Conservation (phyloP, 164 flowering plant genomes). For the Tetracentron sinense region DNA sequence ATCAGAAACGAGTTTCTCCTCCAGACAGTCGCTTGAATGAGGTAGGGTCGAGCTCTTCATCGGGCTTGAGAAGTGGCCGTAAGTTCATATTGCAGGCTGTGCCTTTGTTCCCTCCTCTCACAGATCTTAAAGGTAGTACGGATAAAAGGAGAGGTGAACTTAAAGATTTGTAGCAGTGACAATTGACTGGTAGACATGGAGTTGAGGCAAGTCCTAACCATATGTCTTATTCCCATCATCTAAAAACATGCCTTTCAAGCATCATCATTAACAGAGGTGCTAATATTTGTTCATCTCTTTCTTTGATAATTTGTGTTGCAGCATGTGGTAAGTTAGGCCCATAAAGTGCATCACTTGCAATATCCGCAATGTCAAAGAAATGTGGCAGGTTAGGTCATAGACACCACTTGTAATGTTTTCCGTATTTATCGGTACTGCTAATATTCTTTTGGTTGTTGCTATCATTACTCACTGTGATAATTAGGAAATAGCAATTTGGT, state of each 20-base stretch:
- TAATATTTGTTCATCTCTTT: background rate
- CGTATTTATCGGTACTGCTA: too few relatives aligned
- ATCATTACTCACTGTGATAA: too few relatives aligned
- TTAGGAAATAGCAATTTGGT: background rate
- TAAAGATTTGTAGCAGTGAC: conserved; percentile 16
- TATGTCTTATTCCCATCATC: background rate
- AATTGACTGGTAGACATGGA: conserved; percentile 12
- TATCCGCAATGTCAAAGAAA: background rate
- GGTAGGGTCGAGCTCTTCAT: conserved; percentile 44
- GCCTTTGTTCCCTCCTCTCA: conserved; percentile 62
- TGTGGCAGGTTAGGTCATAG: background rate
- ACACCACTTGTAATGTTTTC: too few relatives aligned
- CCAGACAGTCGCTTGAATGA: conserved; percentile 36
- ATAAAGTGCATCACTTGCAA: background rate
- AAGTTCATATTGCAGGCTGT: conserved; percentile 65
- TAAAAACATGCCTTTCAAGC: background rate
- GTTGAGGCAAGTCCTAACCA: background rate
- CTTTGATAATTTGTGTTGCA: background rate
- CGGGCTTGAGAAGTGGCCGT: conserved; percentile 50
- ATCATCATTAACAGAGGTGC: background rate
- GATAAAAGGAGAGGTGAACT: conserved; percentile 2
- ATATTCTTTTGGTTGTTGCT: too few relatives aligned
- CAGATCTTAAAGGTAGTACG: conserved; percentile 32
- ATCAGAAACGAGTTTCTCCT: conserved; percentile 66
- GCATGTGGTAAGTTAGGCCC: background rate